Evolutionary conservation across 1,284 basidiomycete species (phyloP).

Genomic region (Tilletia indica): DNA sequence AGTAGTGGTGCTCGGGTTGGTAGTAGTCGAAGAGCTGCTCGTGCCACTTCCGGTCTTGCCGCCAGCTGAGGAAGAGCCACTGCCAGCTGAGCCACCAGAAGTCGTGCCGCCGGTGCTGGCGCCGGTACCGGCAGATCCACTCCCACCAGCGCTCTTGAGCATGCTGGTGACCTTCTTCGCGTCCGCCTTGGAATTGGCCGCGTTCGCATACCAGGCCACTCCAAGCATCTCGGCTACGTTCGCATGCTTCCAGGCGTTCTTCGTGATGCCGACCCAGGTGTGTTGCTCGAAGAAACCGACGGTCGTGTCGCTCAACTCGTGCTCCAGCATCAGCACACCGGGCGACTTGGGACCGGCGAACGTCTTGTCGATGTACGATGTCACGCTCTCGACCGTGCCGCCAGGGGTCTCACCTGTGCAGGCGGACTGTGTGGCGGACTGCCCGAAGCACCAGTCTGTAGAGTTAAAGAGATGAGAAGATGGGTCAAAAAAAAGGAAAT

Average conservation of each 20-base stretch:
- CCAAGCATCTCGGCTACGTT: slow-evolving; percentile 34
- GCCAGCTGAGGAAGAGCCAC: neutral
- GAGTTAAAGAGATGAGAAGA: too few relatives aligned
- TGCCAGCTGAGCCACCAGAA: neutral
- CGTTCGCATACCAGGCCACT: slow-evolving; percentile 42
- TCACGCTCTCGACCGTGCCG: slow-evolving; percentile 27
- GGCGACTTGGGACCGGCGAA: slow-evolving; percentile 57
- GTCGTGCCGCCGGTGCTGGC: neutral
- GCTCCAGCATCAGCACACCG: slow-evolving; percentile 78
- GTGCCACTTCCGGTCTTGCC: too few relatives aligned
- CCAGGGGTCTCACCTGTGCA: slow-evolving; percentile 37
- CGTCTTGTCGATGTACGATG: slow-evolving; percentile 21
- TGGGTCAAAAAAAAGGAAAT: too few relatives aligned
- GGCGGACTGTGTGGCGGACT: slow-evolving; percentile 18
- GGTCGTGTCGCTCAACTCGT: slow-evolving; percentile 68
- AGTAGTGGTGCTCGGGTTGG: too few relatives aligned
- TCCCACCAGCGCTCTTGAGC: slow-evolving; percentile 4
- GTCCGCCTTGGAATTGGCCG: slow-evolving; percentile 12
- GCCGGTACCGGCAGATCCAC: neutral
- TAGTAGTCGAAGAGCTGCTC: too few relatives aligned
- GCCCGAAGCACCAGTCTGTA: slow-evolving; percentile 25
- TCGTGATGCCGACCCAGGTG: slow-evolving; percentile 65
- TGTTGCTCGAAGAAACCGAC: slow-evolving; percentile 69
- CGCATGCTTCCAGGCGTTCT: slow-evolving; percentile 65
- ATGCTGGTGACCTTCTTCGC: neutral